Conservation (phyloP, 495 filamentous ascomycete genomes). For the Penicillium canariense region DNA sequence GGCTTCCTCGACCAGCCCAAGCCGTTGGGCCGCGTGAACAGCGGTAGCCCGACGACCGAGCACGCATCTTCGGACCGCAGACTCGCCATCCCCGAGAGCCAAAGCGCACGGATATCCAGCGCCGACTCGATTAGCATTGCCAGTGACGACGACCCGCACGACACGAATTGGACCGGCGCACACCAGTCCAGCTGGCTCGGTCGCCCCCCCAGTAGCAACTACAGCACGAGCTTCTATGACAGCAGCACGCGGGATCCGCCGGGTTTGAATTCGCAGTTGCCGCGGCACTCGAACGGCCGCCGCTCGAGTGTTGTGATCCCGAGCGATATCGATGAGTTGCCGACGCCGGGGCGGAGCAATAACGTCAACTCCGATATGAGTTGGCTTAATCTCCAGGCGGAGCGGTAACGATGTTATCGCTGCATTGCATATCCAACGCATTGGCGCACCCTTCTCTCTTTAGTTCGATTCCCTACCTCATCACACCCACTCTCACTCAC, state of each 20-base stretch:
- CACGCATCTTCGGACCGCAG: constrained; percentile 40
- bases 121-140: constrained; percentile 54
- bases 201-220: constrained; percentile 58
- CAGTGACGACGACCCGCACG: constrained; percentile 53
- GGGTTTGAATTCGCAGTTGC: constrained; percentile 16
- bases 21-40: constrained; percentile 54
- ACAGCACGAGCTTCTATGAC: constrained; percentile 53
- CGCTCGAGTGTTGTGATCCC: constrained; percentile 37
- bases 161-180: constrained; percentile 49
- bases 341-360: constrained; percentile 25
- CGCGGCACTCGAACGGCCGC: constrained; percentile 30
- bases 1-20: constrained; percentile 41
- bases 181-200: constrained; percentile 43
- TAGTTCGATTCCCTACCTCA: background rate
- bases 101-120: constrained; percentile 63
- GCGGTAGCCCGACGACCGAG: constrained; percentile 66
- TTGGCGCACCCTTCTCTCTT: background rate
- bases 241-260: constrained; percentile 35
- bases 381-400: constrained; percentile 64
- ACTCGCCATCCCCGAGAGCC: constrained; percentile 51
- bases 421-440: background rate
- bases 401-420: constrained; percentile 17
- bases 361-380: constrained; percentile 64
- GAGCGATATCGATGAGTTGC: constrained; percentile 43
- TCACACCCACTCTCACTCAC: background rate